phyloP scores from a whole-genome alignment of 805 yeast species.

The Ogataea ganodermae region DNA sequence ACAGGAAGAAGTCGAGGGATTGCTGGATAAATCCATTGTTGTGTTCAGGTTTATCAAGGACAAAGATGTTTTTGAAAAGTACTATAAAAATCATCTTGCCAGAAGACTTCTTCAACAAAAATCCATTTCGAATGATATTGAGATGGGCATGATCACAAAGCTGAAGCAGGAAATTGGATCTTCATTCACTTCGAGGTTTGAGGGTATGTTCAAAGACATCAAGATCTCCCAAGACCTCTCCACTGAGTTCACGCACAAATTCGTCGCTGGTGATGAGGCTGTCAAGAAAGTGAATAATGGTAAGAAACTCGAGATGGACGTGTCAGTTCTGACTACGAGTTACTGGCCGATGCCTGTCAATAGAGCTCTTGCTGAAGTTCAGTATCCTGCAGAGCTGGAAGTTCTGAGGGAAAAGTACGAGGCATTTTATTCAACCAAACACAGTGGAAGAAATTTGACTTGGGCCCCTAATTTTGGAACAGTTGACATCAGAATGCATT shows the following conservation, averaged over 20 bases:
- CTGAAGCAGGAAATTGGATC: constrained; percentile 78
- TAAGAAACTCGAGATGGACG: constrained; percentile 44
- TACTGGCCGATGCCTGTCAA: constrained; percentile 66
- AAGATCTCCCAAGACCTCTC: constrained; percentile 54
- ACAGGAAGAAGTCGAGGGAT: constrained; percentile 46
- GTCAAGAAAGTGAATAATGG: constrained; percentile 28
- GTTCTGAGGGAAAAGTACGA: constrained; percentile 48
- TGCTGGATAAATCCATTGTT: constrained; percentile 56
- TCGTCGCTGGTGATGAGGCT: constrained; percentile 19
- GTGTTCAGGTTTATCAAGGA: constrained; percentile 73
- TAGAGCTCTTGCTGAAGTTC: constrained; percentile 36
- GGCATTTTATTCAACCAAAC: constrained; percentile 49
- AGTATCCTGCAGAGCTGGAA: constrained; percentile 47
- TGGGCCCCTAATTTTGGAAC: constrained; percentile 90
- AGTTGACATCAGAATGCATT: constrained; percentile 73
- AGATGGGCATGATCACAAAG: constrained; percentile 64
- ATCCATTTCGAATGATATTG: constrained; percentile 57
- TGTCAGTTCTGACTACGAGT: constrained; percentile 58
- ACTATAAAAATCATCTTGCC: constrained; percentile 84
- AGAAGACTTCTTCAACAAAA: constrained; percentile 63
- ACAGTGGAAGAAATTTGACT: constrained; percentile 57
- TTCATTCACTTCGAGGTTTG: constrained; percentile 74
- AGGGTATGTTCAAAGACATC: constrained; percentile 86
- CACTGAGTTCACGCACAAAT: constrained; percentile 37
- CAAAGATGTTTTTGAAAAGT: constrained; percentile 82